Conservation (phyloP, 495 filamentous ascomycete species). For the Sabuloglossum arenarium region DNA sequence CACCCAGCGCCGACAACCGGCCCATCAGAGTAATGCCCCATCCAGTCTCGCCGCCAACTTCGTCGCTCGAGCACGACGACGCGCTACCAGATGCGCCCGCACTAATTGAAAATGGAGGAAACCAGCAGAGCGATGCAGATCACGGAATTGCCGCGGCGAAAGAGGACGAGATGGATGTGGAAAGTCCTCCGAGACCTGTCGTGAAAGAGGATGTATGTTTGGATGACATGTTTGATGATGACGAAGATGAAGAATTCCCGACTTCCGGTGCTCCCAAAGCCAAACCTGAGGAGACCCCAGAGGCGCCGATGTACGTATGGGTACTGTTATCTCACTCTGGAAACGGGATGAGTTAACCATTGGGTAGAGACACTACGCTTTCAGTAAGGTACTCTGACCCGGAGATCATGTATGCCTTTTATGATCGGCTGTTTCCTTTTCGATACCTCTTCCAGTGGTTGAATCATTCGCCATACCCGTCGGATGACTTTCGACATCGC, state of each 20-base stretch:
- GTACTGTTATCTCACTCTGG: background rate
- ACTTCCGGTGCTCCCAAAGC: constrained; percentile 28
- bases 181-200: background rate
- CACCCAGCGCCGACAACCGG: background rate
- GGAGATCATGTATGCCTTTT: constrained; percentile 75
- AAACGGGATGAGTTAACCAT: constrained; percentile 5
- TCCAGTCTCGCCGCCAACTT: constrained; percentile 20
- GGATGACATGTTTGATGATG: constrained; percentile 64
- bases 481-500: constrained; percentile 72
- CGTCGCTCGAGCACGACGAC: background rate
- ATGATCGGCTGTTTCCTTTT: constrained; percentile 91
- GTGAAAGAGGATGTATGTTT: constrained; percentile 33
- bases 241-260: constrained; percentile 51
- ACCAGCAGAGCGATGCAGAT: background rate
- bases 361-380: constrained; percentile 13
- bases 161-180: background rate
- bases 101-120: background rate
- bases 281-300: constrained; percentile 24
- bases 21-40: constrained; percentile 26
- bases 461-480: constrained; percentile 74
- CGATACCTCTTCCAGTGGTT: constrained; percentile 94
- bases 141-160: background rate
- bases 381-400: constrained; percentile 36
- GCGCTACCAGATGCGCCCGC: background rate
- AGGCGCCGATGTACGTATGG: constrained; percentile 14